phyloP scores from a whole-genome alignment of 176 grass and related monocot species.

The Lolium multiflorum region DNA sequence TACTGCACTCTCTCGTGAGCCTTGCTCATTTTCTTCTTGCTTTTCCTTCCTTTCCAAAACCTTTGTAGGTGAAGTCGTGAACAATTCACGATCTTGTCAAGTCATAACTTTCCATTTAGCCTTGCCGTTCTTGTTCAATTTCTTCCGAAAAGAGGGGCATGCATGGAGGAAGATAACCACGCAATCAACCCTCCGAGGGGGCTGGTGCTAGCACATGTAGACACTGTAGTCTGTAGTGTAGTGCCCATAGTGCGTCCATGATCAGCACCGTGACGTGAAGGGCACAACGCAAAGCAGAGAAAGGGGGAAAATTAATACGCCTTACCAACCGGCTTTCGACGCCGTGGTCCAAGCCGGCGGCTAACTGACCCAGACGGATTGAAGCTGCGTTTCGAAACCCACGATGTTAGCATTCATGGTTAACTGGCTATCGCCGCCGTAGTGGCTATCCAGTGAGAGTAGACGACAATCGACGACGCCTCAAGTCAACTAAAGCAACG shows the following conservation, averaged over 20 bases:
- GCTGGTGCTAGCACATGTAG: background rate
- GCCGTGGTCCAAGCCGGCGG: constrained; percentile 38
- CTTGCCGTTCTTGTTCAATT: background rate
- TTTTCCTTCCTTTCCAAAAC: background rate
- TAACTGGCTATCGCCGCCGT: background rate
- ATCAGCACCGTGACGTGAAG: constrained; percentile 29
- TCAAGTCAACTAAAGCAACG: background rate
- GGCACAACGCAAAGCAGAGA: background rate
- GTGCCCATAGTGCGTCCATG: background rate
- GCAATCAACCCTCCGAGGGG: background rate
- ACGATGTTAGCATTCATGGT: background rate
- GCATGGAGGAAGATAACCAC: background rate
- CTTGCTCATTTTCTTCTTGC: background rate
- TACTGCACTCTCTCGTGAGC: background rate
- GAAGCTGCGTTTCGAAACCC: background rate
- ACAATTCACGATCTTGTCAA: background rate
- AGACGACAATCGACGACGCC: background rate
- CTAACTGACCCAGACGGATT: background rate
- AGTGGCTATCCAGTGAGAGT: background rate
- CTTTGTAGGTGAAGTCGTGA: background rate
- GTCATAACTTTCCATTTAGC: background rate
- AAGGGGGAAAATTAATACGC: background rate
- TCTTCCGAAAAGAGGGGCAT: background rate
- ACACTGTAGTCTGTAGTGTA: background rate
- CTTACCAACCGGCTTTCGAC: constrained; percentile 8